phyloP scores from a whole-genome alignment of 73 alveolate genomes.

The Paramecium sonneborni region DNA sequence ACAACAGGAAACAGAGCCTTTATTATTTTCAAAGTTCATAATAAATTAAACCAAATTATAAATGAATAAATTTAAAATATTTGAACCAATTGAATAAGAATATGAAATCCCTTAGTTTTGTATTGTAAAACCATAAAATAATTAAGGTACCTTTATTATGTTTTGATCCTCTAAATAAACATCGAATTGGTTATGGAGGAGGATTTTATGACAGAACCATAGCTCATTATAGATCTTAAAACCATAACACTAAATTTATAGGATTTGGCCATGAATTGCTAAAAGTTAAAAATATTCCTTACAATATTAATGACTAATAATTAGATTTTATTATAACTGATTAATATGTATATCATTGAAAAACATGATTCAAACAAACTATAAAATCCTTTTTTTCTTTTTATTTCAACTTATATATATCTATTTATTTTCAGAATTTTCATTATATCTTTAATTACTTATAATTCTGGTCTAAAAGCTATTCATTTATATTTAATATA shows the following conservation, averaged over 20 bases:
- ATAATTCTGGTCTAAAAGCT: no score
- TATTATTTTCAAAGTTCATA: neutral
- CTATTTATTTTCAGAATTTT: neutral
- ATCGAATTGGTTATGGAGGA: slow-evolving; percentile 48
- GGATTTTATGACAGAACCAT: slow-evolving; percentile 43
- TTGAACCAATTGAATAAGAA: neutral
- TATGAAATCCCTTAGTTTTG: neutral
- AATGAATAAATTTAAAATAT: neutral
- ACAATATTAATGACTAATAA: neutral
- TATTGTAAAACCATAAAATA: neutral
- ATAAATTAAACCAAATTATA: neutral
- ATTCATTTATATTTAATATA: no score
- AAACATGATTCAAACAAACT: no score
- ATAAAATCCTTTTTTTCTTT: no score
- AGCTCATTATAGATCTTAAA: neutral
- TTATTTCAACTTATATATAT: no score
- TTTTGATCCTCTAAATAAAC: slow-evolving; percentile 37
- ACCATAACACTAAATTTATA: neutral
- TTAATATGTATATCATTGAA: neutral
- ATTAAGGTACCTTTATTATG: slow-evolving; percentile 26
- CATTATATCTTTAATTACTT: slow-evolving; percentile 1
- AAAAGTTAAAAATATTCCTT: neutral
- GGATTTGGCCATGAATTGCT: slow-evolving; percentile 30
- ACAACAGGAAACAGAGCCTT: neutral
- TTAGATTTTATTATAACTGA: slow-evolving; percentile 28